phyloP scores from a whole-genome alignment of 176 grass and related monocot species.

The Phragmites australis region DNA sequence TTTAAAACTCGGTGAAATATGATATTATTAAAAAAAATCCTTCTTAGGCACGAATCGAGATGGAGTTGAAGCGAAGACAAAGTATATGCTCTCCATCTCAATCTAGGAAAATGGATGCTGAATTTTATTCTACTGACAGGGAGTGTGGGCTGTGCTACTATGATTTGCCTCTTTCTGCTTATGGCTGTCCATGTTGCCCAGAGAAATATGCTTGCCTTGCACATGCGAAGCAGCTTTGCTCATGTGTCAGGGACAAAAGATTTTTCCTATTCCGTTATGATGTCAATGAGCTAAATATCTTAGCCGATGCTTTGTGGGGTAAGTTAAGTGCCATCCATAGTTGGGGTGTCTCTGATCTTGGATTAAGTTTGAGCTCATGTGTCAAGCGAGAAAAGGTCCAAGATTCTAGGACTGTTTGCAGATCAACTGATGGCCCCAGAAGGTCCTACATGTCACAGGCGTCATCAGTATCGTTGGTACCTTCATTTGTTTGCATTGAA shows the following conservation, averaged over 20 bases:
- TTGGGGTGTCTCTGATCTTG: conserved; percentile 74
- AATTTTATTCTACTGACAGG: conserved; percentile 67
- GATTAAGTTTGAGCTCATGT: conserved; percentile 63
- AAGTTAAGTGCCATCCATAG: conserved; percentile 80
- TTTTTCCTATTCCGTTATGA: conserved; percentile 81
- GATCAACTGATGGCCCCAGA: conserved; percentile 34
- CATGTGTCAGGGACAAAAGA: conserved; percentile 60
- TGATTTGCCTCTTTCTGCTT: conserved; percentile 80
- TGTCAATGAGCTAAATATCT: conserved; percentile 64
- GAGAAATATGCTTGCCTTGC: conserved; percentile 65
- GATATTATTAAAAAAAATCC: conserved; percentile 10
- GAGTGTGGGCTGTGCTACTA: conserved; percentile 83
- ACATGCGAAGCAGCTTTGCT: conserved; percentile 77
- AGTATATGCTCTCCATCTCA: conserved; percentile 54
- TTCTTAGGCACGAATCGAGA: conserved; percentile 57
- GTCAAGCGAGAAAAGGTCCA: conserved; percentile 55
- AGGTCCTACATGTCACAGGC: conserved; percentile 40
- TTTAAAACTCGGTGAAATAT: conserved; percentile 32
- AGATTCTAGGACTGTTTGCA: conserved; percentile 44
- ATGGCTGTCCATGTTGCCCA: conserved; percentile 57
- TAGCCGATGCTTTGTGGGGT: conserved; percentile 77
- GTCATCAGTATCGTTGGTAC: conserved; percentile 37
- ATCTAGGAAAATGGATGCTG: conserved; percentile 67
- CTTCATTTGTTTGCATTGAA: conserved; percentile 3
- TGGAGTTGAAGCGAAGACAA: conserved; percentile 53